Evolutionary conservation across 2,329 filamentous ascomycete genomes (phyloP).

Genomic region (Byssoonygena ceratinophila): DNA sequence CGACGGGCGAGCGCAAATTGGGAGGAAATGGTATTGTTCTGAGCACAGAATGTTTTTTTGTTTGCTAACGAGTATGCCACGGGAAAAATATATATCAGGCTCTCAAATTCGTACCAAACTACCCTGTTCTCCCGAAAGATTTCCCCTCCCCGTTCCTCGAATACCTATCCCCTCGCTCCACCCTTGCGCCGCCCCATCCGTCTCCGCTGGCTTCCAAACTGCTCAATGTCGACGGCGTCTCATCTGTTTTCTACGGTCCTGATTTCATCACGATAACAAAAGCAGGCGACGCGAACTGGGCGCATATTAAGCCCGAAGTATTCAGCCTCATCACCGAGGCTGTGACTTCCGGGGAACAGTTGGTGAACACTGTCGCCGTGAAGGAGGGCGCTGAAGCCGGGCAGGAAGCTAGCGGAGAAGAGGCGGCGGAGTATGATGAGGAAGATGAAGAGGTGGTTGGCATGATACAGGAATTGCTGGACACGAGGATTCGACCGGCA

Average conservation of each 20-base stretch:
- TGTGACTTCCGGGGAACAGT: slow-evolving; percentile 68
- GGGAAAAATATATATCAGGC: too few species aligned
- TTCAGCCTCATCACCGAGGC: slow-evolving; percentile 92
- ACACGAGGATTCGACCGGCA: slow-evolving; percentile 85
- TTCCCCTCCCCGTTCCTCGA: slow-evolving; percentile 73
- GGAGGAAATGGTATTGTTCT: too few species aligned
- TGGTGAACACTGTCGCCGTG: slow-evolving; percentile 61
- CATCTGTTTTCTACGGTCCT: slow-evolving; percentile 80
- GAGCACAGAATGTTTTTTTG: too few species aligned
- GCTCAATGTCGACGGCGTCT: slow-evolving; percentile 90
- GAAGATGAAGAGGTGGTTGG: slow-evolving; percentile 88
- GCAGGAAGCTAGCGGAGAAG: slow-evolving; percentile 39
- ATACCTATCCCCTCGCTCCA: slow-evolving; percentile 79
- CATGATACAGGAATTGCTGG: slow-evolving; percentile 97
- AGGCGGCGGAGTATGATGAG: slow-evolving; percentile 73
- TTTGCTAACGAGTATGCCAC: too few species aligned
- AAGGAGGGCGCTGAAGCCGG: slow-evolving; percentile 38
- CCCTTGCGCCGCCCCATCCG: slow-evolving; percentile 76
- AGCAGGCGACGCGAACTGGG: slow-evolving; percentile 77
- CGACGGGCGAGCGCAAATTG: too few species aligned
- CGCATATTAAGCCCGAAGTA: slow-evolving; percentile 86
- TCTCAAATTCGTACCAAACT: slow-evolving; percentile 90
- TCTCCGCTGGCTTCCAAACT: slow-evolving; percentile 84
- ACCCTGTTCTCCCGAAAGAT: slow-evolving; percentile 65
- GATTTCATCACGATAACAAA: slow-evolving; percentile 98